phyloP scores from a whole-genome alignment of 1,139 yeast genomes.

The Yamadazyma blattariae region DNA sequence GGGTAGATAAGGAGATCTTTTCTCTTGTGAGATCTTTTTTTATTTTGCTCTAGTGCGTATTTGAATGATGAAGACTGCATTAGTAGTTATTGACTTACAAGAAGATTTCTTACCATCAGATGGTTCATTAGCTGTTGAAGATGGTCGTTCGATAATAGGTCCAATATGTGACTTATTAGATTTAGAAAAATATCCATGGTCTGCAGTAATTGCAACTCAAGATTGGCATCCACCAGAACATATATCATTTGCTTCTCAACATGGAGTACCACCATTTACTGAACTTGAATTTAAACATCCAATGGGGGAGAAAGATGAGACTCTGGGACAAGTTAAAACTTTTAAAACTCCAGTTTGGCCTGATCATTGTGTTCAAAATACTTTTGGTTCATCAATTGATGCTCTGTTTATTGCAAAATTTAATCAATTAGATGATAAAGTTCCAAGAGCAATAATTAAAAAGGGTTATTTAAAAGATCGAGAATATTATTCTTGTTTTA shows the following conservation, averaged over 20 bases:
- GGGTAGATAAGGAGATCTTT: too few relatives aligned
- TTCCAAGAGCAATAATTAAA: constrained; percentile 44
- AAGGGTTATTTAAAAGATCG: constrained; percentile 73
- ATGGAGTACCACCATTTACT: constrained; percentile 53
- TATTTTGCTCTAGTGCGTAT: too few relatives aligned
- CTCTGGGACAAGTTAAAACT: constrained; percentile 22
- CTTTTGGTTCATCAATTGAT: constrained; percentile 67
- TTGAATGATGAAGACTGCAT: constrained; percentile 34
- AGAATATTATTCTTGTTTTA: constrained; percentile 88
- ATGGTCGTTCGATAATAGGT: constrained; percentile 61
- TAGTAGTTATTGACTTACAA: constrained; percentile 77
- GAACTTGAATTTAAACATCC: constrained; percentile 54
- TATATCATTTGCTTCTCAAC: constrained; percentile 76
- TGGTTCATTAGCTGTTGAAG: constrained; percentile 72
- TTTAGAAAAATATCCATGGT: constrained; percentile 47
- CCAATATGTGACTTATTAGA: constrained; percentile 44
- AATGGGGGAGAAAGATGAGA: constrained; percentile 24
- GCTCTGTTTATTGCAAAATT: constrained; percentile 30
- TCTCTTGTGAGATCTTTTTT: too few relatives aligned
- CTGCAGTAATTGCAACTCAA: constrained; percentile 65
- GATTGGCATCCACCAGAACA: constrained; percentile 90
- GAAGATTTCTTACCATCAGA: constrained; percentile 78
- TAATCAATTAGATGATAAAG: constrained; percentile 17
- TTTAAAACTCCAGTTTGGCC: constrained; percentile 73
- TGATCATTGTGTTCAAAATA: constrained; percentile 77